Evolutionary conservation across 148 eudicot genomes (phyloP), one percentile per base, ranked within the genome.

Genomic region (Amaranthus palmeri): DNA sequence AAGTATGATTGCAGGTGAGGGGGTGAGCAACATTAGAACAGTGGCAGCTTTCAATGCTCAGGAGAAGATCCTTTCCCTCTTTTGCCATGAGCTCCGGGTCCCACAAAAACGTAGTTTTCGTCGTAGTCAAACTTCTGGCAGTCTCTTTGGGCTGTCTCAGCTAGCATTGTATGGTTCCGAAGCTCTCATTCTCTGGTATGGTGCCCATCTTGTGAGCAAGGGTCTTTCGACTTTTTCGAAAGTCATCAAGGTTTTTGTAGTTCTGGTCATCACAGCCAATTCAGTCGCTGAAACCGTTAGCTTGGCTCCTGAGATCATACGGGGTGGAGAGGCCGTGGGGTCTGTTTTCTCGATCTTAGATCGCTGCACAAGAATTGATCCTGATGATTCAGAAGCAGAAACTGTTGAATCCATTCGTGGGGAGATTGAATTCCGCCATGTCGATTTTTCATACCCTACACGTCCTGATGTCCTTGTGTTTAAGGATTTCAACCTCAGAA

Each of bases 41-140:
- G 99, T 96, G 4, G 99, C 99, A 18, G 99, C 99, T 44, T 96
- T 96, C 80, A 96, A 96, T 78, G 97, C 97, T 55, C 99, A 96
- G 79, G 91, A 87, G 41, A 96, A 90, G 74, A 76, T 90, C 74
- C 85, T 96, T 6, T 87, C 92, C 10, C 82, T 96, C n/a, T 92
- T 92, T 84, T 76, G 76, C 76, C 69, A 87, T 0, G 96, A 96
- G 69, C 97, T 96, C 13, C 85, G 82, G 0, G 72, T 82, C 13
- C 99, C 99, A 5, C 96, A 96, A 77, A 76, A 58, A 47, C 92
- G 76, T 5, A 92, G 97, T 75, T 83, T 92, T 4, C 82, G 86
- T 14, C 90, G 93, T n/a, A 88, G 96, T 80, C 88, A 77, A 17
- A 80, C 81, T 45, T 85, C 99, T 1, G 99, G 99, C 0, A 54